Percentiles rank a stretch among this genome's conserved stretches.
Conservation (phyloP, 305 asterid genomes). For the Petunia hybrid region DNA sequence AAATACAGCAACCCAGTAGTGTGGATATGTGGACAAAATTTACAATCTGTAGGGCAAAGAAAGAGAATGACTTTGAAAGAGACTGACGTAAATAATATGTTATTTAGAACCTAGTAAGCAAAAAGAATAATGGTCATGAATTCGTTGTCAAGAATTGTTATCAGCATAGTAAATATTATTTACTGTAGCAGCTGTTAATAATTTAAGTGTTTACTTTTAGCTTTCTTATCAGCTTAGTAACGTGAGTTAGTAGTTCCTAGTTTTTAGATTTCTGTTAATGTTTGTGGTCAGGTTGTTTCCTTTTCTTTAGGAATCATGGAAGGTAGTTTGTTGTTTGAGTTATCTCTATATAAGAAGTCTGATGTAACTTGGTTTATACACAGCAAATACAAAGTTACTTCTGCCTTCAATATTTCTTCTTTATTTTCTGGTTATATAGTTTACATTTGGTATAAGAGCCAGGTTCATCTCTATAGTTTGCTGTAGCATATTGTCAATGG, state of each 20-base stretch:
- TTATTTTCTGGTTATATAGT: no score
- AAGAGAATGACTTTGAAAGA: no score
- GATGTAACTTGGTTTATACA: not conserved
- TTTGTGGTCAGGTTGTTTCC: not conserved
- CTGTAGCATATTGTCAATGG: not conserved
- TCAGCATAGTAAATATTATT: not conserved
- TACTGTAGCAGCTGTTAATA: not conserved
- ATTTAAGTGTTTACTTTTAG: no score
- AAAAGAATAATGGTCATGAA: no score
- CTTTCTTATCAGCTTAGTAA: no score
- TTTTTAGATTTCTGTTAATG: not conserved
- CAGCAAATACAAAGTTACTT: not conserved
- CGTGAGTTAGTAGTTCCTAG: not conserved
- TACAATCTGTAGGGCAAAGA: no score
- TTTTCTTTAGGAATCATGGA: not conserved
- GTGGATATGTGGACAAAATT: no score
- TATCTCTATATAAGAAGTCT: not conserved
- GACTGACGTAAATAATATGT: no score
- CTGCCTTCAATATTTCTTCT: no score
- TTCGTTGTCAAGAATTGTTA: not conserved
- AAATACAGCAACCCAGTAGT: no score
- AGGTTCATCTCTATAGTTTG: not conserved
- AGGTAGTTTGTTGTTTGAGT: not conserved
- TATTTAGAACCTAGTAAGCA: no score
- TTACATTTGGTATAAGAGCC: slow-evolving; percentile 14